A percentile compares a stretch with the other conserved stretches of the same genome.
phyloP scores from a whole-genome alignment of 352 stramenopile genomes.

The Phytophthora ramorum region DNA sequence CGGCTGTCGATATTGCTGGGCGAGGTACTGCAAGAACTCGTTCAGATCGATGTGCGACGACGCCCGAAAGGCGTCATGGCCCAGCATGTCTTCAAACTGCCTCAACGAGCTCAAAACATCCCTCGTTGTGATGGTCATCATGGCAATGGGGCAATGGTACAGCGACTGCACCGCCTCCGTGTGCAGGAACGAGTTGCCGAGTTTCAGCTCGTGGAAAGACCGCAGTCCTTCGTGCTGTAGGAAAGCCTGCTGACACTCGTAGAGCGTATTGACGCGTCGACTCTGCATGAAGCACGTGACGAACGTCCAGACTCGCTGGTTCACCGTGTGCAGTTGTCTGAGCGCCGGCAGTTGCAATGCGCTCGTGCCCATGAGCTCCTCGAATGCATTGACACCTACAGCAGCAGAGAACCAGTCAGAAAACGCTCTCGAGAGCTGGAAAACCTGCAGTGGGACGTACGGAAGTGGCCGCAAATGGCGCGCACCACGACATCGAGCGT shows the following conservation, averaged over 20 bases:
- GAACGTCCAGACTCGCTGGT: slow-evolving; percentile 84
- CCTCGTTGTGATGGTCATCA: slow-evolving; percentile 68
- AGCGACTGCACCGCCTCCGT: slow-evolving; percentile 81
- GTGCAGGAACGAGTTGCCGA: slow-evolving; percentile 85
- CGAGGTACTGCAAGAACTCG: slow-evolving; percentile 78
- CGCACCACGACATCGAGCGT: slow-evolving; percentile 52
- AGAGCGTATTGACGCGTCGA: slow-evolving; percentile 76
- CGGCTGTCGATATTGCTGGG: slow-evolving; percentile 70
- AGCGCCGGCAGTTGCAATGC: slow-evolving; percentile 58
- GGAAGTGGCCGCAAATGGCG: slow-evolving; percentile 71
- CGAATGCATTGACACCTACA: slow-evolving; percentile 54
- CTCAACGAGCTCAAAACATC: slow-evolving; percentile 72
- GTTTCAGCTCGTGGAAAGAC: slow-evolving; percentile 68
- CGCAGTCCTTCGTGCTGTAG: slow-evolving; percentile 69
- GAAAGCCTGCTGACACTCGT: slow-evolving; percentile 75
- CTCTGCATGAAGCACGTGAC: slow-evolving; percentile 81
- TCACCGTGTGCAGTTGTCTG: slow-evolving; percentile 64
- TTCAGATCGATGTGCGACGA: slow-evolving; percentile 66
- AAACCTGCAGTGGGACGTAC: slow-evolving; percentile 34
- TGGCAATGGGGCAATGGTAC: slow-evolving; percentile 50
- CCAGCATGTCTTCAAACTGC: slow-evolving; percentile 71
- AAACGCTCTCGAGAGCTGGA: not conserved
- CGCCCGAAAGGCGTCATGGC: slow-evolving; percentile 69
- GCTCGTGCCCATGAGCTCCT: slow-evolving; percentile 55
- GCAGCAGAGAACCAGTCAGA: slow-evolving; percentile 1